Base-by-base conservation (phyloP, 2,329 filamentous ascomycete species). In the Metarhizium rileyi region DNA sequence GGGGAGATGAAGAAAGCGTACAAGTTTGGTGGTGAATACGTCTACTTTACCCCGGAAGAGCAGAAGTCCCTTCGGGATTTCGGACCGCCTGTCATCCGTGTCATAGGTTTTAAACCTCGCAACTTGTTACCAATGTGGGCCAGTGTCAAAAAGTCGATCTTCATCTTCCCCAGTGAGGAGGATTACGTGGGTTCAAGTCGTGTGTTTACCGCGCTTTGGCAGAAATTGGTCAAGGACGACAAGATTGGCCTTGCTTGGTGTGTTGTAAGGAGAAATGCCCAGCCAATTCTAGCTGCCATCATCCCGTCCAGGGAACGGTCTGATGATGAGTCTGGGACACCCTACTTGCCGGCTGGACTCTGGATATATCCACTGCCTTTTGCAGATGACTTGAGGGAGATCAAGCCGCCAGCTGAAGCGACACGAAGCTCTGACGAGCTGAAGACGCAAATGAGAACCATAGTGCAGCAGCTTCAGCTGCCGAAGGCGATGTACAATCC, bases 161-260 rank as follows among this genome's bases (percentile, higher is more conserved):
- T 96, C 66, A 87, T 98, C 51, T 97, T 95, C 61, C 93, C 93
- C 0, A 93, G 86, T 18, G 93, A 98, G 67, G 84, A 90, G 55
- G 86, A 88, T 53, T 95, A 83, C 59, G 78, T 96, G 25, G 93
- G 93, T 20, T 97, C 90, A 1, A 94, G 90, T 0, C 83, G 93
- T 7, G 90, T 95, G 2, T 98, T 97, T 64, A 84, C 90, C 2
- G 89, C 93, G 0, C 70, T 98, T 22, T 90, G 94, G 70, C 84
- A 90, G 59, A 97, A 95, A 63, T 75, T 98, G 1, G 68, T 91
- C 4, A 80, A 81, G 49, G 81, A 85, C 45, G 75, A 89, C 46
- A 95, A 91, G 61, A 80, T 96, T 59, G 93, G 80, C 2, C 69
- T 98, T 9, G 88, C 87, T 0, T 98, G 93, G 93, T 93, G 87